phyloP scores from a whole-genome alignment of 768 basidiomycete species.

The Dictyophora rubrovolvata region DNA sequence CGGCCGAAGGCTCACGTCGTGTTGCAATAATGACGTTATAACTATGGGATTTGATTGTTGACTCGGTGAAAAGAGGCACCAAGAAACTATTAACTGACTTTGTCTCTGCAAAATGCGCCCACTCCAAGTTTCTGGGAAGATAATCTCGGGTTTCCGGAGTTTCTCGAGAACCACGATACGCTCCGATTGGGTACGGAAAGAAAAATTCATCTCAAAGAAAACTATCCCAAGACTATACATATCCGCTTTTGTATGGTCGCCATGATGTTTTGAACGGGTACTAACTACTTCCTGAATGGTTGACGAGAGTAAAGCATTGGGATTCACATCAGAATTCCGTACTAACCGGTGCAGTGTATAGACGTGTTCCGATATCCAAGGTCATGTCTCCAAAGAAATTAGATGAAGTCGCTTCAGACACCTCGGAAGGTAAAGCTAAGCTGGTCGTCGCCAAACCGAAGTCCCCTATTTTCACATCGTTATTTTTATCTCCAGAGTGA shows the following conservation, averaged over 20 bases:
- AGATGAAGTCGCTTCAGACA: slow-evolving; percentile 27
- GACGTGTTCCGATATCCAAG: slow-evolving; percentile 76
- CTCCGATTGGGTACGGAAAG: slow-evolving; percentile 73
- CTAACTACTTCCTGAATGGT: slow-evolving; percentile 4
- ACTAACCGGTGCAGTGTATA: slow-evolving; percentile 85
- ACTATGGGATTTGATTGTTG: slow-evolving; percentile 37
- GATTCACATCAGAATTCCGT: not conserved
- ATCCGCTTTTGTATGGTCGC: slow-evolving; percentile 80
- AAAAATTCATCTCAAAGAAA: slow-evolving; percentile 94
- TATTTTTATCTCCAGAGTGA: slow-evolving; percentile 51
- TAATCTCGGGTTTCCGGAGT: slow-evolving; percentile 58
- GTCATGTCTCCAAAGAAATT: slow-evolving; percentile 50
- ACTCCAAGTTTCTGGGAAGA: slow-evolving; percentile 74
- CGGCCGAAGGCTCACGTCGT: slow-evolving; percentile 70
- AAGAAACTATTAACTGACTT: slow-evolving; percentile 35
- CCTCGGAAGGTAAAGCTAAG: slow-evolving; percentile 64
- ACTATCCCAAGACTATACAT: slow-evolving; percentile 94
- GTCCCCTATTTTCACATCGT: slow-evolving; percentile 88
- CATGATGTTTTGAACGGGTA: not conserved
- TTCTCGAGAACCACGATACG: slow-evolving; percentile 76
- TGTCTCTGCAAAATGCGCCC: slow-evolving; percentile 52
- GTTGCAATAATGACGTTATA: slow-evolving; percentile 71
- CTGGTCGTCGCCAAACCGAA: slow-evolving; percentile 86
- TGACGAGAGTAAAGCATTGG: not conserved
- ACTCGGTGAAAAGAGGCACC: not conserved